Evolutionary conservation across 2,329 filamentous ascomycete genomes (phyloP).

Genomic region (Claviceps arundinis): DNA sequence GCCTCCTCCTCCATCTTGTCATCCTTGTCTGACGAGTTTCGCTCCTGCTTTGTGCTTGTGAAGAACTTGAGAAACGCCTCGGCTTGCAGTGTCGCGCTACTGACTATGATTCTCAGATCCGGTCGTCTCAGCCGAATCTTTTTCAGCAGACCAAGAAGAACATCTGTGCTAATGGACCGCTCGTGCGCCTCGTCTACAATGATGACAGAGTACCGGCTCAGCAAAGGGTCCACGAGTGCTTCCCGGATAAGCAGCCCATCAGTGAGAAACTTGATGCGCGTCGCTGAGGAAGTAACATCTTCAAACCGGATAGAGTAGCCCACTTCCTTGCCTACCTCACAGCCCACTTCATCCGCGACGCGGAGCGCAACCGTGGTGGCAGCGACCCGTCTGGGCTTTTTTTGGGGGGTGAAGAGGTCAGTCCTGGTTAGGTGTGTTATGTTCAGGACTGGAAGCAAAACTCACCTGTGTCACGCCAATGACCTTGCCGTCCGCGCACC

Average conservation of each 20-base stretch:
- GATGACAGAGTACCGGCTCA: slow-evolving; percentile 85
- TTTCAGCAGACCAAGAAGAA: slow-evolving; percentile 78
- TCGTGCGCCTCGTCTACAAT: slow-evolving; percentile 99
- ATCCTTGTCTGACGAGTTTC: slow-evolving; percentile 11
- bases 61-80: slow-evolving; percentile 80
- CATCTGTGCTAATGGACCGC: slow-evolving; percentile 80
- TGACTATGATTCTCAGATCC: slow-evolving; percentile 78
- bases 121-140: slow-evolving; percentile 72
- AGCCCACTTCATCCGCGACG: slow-evolving; percentile 80
- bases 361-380: slow-evolving; percentile 79
- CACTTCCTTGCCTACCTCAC: slow-evolving; percentile 76
- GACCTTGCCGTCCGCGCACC: slow-evolving; percentile 70
- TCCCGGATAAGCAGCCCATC: slow-evolving; percentile 86
- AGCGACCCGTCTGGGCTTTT: slow-evolving; percentile 73
- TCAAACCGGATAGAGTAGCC: slow-evolving; percentile 91
- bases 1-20: slow-evolving; percentile 15
- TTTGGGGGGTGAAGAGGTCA: neutral
- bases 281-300: slow-evolving; percentile 74
- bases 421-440: neutral
- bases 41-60: slow-evolving; percentile 25
- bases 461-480: slow-evolving; percentile 83
- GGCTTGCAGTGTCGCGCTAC: slow-evolving; percentile 85
- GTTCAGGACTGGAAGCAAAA: neutral
- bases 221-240: slow-evolving; percentile 79
- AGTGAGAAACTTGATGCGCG: slow-evolving; percentile 87